Percentiles rank a stretch among this genome's conserved stretches.
Evolutionary conservation across 345 rosid species (phyloP).

Genomic region (Turnera subulata): DNA sequence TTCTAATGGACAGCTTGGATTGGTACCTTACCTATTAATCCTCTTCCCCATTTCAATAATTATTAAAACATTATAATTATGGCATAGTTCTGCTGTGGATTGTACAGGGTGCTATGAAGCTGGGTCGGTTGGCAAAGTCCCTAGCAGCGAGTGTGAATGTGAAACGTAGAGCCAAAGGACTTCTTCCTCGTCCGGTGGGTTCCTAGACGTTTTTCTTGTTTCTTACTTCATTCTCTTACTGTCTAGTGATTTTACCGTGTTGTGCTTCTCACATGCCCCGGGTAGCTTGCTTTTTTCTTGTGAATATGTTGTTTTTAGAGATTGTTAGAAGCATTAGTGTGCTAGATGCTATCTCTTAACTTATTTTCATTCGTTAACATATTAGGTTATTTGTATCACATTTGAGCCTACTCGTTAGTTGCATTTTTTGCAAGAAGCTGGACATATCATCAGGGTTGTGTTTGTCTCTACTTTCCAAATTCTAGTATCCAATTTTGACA

Average conservation of each 20-base stretch:
- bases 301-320: too few species aligned
- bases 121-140: conserved; percentile 61
- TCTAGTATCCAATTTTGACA: neutral
- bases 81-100: conserved; percentile 13
- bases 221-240: neutral
- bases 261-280: neutral
- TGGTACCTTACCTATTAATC: conserved; percentile 40
- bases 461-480: too few species aligned
- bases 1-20: conserved; percentile 74
- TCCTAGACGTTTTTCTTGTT: neutral
- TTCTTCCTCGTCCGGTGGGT: conserved; percentile 78
- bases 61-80: conserved; percentile 6
- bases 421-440: too few species aligned
- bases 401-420: too few species aligned
- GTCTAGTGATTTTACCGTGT: neutral
- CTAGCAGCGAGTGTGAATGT: conserved; percentile 73
- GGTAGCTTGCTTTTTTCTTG: neutral
- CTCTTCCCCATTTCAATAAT: neutral
- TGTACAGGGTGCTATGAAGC: conserved; percentile 77
- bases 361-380: too few species aligned
- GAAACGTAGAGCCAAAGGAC: conserved; percentile 79
- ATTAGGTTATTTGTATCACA: too few species aligned
- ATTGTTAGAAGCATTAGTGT: too few species aligned
- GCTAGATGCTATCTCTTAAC: too few species aligned
- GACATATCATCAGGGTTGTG: too few species aligned